Evolutionary conservation across 306 rosid species (phyloP).

Genomic region (Dalbergia cultrata): DNA sequence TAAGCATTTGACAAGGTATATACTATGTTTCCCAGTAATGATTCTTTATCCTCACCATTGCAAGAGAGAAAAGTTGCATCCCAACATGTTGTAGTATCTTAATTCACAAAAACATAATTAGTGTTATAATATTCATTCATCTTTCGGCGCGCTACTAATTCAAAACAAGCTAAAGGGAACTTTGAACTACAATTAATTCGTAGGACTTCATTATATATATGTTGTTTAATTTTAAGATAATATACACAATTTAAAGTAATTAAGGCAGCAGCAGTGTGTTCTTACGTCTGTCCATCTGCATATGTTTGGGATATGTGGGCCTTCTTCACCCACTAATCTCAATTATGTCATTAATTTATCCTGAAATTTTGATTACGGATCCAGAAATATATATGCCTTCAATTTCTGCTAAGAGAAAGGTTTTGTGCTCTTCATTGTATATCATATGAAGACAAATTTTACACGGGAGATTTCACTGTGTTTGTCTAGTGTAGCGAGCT

Average conservation of each 20-base stretch:
- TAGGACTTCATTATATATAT: no score
- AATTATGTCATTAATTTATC: conserved; percentile 9
- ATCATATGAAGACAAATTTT: neutral
- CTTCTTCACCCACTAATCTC: conserved; percentile 28
- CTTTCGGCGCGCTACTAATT: no score
- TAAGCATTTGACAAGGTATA: neutral
- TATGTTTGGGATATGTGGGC: conserved; percentile 33
- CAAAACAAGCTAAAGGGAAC: neutral
- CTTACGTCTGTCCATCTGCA: conserved; percentile 27
- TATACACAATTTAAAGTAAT: neutral
- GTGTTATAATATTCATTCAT: neutral
- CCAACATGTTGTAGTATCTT: neutral
- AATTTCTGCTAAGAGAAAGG: neutral
- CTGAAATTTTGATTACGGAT: neutral
- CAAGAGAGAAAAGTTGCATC: conserved; percentile 11
- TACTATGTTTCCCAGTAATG: conserved; percentile 21
- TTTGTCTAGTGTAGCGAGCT: no score
- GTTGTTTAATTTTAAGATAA: neutral
- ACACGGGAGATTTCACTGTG: neutral
- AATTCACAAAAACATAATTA: neutral
- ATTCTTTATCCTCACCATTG: conserved; percentile 30
- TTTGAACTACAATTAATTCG: neutral
- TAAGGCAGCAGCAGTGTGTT: neutral
- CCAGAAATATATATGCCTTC: neutral
- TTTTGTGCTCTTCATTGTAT: neutral